Percentiles rank a stretch among this genome's conserved stretches.
Conservation (phyloP, 2,329 filamentous ascomycete genomes). For the Colletotrichum aenigma region DNA sequence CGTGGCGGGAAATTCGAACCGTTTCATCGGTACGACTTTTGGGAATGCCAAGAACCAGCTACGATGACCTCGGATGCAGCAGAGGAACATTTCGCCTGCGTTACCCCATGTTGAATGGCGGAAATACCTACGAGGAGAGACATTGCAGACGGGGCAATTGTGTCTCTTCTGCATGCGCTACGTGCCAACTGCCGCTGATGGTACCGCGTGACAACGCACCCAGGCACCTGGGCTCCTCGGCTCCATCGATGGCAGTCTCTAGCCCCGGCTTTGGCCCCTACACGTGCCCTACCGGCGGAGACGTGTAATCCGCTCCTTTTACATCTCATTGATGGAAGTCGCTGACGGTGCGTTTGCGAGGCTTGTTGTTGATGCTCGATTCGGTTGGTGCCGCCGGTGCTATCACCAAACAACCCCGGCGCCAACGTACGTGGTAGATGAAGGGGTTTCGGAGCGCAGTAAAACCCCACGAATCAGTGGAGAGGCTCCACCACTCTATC, state of each 20-base stretch:
- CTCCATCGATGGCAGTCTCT: conserved; percentile 3
- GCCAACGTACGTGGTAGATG: conserved; percentile 1
- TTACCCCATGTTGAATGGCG: conserved; percentile 1
- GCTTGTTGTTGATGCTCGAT: neutral
- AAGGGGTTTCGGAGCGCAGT: conserved; percentile 7
- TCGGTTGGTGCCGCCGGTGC: neutral
- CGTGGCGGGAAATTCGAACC: conserved; percentile 2
- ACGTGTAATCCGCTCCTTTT: neutral
- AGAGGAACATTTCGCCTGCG: neutral
- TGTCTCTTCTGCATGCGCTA: neutral
- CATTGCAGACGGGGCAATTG: neutral
- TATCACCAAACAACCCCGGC: neutral
- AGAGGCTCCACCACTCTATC: neutral
- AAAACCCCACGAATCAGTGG: conserved; percentile 16
- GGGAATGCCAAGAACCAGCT: neutral
- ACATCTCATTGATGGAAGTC: conserved; percentile 4
- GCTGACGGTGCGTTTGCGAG: neutral
- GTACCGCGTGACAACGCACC: neutral
- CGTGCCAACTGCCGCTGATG: neutral
- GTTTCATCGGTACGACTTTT: conserved; percentile 6
- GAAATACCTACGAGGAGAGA: neutral
- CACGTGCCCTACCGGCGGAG: conserved; percentile 14
- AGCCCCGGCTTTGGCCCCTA: neutral
- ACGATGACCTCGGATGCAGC: neutral
- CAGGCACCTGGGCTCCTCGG: neutral